These are phyloP conservation scores for Aphanocladium album DNA, from an alignment of 2,329 filamentous ascomycete species.

Conservation along the genomic window DNA sequence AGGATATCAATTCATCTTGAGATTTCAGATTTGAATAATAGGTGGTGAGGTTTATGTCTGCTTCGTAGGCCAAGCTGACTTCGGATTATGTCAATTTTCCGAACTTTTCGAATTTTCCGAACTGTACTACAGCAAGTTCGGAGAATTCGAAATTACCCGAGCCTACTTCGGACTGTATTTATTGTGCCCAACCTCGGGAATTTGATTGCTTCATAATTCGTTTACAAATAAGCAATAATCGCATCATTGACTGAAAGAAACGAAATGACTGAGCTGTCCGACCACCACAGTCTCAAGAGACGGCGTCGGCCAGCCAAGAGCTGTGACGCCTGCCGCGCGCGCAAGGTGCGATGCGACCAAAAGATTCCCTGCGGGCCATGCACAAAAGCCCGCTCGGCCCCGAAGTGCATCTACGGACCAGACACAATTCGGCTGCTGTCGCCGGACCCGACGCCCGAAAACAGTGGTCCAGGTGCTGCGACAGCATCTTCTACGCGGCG, in stretches of 20 bases:
- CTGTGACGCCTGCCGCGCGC: slow-evolving; percentile 7
- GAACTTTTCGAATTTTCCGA: neutral
- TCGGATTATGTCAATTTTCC: neutral
- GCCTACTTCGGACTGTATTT: neutral
- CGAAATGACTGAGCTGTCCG: neutral
- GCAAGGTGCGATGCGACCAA: slow-evolving; percentile 11
- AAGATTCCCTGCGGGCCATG: slow-evolving; percentile 3
- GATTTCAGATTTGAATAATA: too few species aligned
- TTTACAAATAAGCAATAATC: neutral
- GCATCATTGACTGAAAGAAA: neutral
- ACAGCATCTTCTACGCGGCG: neutral
- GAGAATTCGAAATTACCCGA: neutral
- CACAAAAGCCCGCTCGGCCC: neutral
- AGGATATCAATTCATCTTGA: too few species aligned
- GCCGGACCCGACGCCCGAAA: neutral
- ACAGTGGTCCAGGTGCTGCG: neutral
- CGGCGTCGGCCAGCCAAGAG: slow-evolving; percentile 13
- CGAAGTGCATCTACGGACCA: slow-evolving; percentile 5
- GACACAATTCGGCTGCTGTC: neutral
- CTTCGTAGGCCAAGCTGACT: too few species aligned
- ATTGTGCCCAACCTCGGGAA: neutral
- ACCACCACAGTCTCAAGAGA: neutral
- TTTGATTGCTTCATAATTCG: too few species aligned
- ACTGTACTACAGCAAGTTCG: neutral
- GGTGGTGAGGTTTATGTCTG: too few species aligned